These are phyloP conservation scores for Coemansia sp. DNA, from an alignment of 192 early-diverging fungal species.

Conservation along the genomic window DNA sequence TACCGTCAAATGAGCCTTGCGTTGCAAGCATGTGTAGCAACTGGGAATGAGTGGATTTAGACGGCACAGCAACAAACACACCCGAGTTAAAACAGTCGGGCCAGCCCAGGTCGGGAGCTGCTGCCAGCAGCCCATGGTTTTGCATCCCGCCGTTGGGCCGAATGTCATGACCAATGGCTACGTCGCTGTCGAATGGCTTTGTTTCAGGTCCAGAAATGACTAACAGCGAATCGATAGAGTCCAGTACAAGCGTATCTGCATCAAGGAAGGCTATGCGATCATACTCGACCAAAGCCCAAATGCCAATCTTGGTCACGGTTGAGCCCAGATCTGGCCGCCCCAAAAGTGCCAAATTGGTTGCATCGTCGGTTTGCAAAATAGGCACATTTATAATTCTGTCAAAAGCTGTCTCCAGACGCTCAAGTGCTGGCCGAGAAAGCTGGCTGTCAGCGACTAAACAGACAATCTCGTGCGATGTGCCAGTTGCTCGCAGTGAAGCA, in stretches of 20 bases:
- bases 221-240: slow-evolving; percentile 81
- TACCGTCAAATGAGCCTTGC: slow-evolving; percentile 80
- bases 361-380: slow-evolving; percentile 61
- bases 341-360: slow-evolving; percentile 57
- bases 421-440: slow-evolving; percentile 62
- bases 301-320: slow-evolving; percentile 86
- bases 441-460: slow-evolving; percentile 58
- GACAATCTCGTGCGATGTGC: slow-evolving; percentile 63
- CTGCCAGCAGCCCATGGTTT: slow-evolving; percentile 65
- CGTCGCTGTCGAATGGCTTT: slow-evolving; percentile 1
- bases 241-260: slow-evolving; percentile 78
- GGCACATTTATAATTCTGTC: slow-evolving; percentile 72
- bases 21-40: slow-evolving; percentile 40
- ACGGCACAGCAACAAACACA: slow-evolving; percentile 60
- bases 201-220: slow-evolving; percentile 26
- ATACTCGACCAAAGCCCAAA: slow-evolving; percentile 74
- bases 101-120: slow-evolving; percentile 93
- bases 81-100: slow-evolving; percentile 98
- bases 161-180: slow-evolving; percentile 15
- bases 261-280: slow-evolving; percentile 80
- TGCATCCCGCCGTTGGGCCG: slow-evolving; percentile 53
- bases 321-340: slow-evolving; percentile 86
- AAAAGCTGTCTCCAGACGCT: slow-evolving; percentile 56
- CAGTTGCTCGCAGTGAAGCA: slow-evolving; percentile 64
- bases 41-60: slow-evolving; percentile 51